A percentile compares a stretch with the other conserved stretches of the same genome.
These are phyloP conservation scores for Hibiscus syriacus DNA, from an alignment of 345 rosid genomes.

Conservation along the genomic window DNA sequence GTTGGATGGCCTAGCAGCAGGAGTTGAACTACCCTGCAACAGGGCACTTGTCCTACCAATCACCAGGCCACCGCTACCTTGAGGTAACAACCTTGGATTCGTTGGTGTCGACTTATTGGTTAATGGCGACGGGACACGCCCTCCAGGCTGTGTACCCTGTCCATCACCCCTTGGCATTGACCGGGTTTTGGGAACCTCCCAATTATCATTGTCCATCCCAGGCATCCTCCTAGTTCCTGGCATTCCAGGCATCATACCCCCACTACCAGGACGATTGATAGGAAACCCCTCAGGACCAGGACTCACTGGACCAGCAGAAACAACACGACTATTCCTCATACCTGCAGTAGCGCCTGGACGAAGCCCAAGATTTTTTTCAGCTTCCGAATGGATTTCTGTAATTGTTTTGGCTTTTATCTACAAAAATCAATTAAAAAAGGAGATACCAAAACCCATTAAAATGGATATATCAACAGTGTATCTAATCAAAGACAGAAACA, in stretches of 20 bases:
- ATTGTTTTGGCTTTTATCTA: too few relatives aligned
- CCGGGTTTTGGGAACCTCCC: constrained; percentile 51
- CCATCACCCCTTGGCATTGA: constrained; percentile 80
- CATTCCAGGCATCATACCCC: constrained; percentile 99
- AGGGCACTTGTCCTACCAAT: constrained; percentile 72
- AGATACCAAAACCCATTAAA: neutral
- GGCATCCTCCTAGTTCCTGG: constrained; percentile 92
- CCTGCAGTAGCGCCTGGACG: too few relatives aligned
- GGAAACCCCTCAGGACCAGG: too few relatives aligned
- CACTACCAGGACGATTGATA: constrained; percentile 80
- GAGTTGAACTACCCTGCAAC: constrained; percentile 48
- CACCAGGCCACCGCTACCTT: constrained; percentile 59
- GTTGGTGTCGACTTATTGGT: constrained; percentile 41
- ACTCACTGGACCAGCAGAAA: too few relatives aligned
- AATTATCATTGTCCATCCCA: constrained; percentile 60
- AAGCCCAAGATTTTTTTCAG: too few relatives aligned
- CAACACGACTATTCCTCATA: too few relatives aligned
- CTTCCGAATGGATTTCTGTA: too few relatives aligned
- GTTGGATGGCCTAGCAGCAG: constrained; percentile 25
- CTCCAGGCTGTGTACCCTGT: too few relatives aligned
- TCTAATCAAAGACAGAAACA: neutral
- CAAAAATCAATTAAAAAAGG: constrained; percentile 11
- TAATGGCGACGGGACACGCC: constrained; percentile 37
- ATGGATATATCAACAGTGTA: neutral
- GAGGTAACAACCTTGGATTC: constrained; percentile 66